Base-by-base conservation (phyloP, 1,284 basidiomycete species). In the Gastroboletus turbinatus region DNA sequence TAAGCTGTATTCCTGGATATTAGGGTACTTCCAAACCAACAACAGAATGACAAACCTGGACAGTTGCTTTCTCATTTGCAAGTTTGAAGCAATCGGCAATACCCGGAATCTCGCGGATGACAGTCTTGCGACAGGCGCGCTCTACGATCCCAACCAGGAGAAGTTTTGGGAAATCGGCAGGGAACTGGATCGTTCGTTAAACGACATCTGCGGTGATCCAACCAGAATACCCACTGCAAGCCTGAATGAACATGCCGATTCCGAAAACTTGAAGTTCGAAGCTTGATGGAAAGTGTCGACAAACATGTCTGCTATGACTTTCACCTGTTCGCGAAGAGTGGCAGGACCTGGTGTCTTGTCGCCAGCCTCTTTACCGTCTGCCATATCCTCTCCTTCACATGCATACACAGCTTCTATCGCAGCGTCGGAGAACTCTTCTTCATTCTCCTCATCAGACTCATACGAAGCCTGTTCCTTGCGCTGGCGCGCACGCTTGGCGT, bases 91-190 rank as follows among this genome's bases (percentile, higher is more conserved):
- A 92, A 53, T 94, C 87, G 4, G 82, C 82, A 67, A 98, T 96
- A 25, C 87, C 86, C 9, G 88, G 82, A 55, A 98, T 93, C 72
- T 97, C 91, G 57, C 94, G 91, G 56, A 98, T 80, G 60, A 98
- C 80, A 3, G 93, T 89, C 53, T 85, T 84, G 53, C 85, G 80
- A 73, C 94, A 97, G 17, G 87, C 85, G 55, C 88, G 82, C 73
- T 98, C 95, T 53, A 97, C 82, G 59, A 98, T 84, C 53, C 94
- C 95, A 51, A 97, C 93, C 35, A 98, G 82, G 32, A 98, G 79
- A 39, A 98, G 79, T 74, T 98, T 98, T 25, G 94, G 94, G 68
- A 93, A 84, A 65, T 86, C 79, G 45, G 84, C 78, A 21, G 76
- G 70, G 70, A 89, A 88, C 88, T 90, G 56, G 25, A 55, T 46